Evolutionary conservation across 352 stramenopile genomes (phyloP).

Genomic region (Bremia lactucae): DNA sequence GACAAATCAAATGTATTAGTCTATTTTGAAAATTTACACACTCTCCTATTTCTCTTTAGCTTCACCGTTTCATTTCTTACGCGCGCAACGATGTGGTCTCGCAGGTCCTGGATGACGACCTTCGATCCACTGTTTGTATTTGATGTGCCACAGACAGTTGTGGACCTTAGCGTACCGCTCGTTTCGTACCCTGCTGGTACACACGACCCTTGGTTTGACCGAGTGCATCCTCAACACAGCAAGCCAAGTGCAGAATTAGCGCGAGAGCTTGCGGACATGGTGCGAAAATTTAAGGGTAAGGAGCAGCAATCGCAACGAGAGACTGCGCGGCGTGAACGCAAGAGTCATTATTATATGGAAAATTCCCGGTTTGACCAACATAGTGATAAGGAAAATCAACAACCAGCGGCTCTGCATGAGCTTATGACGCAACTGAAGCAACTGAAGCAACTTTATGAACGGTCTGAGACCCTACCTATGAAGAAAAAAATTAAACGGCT

Average conservation of each 20-base stretch:
- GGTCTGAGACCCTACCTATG: too few relatives aligned
- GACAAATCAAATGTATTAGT: too few relatives aligned
- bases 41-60: too few relatives aligned
- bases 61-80: too few relatives aligned
- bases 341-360: too few relatives aligned
- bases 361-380: neutral
- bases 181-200: constrained; percentile 2
- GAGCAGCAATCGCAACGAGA: too few relatives aligned
- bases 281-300: constrained; percentile 9
- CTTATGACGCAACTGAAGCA: neutral
- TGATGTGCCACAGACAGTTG: constrained; percentile 45
- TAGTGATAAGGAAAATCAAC: constrained; percentile 29
- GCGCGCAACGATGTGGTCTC: constrained; percentile 9
- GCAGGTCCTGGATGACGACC: neutral
- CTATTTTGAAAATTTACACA: too few relatives aligned
- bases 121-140: constrained; percentile 69
- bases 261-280: constrained; percentile 14
- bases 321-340: too few relatives aligned
- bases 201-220: constrained; percentile 65
- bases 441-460: constrained; percentile 13
- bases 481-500: constrained; percentile 8
- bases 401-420: constrained; percentile 4
- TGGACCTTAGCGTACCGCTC: constrained; percentile 33
- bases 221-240: constrained; percentile 41
- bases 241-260: constrained; percentile 45